A percentile compares a stretch with the other conserved stretches of the same genome.
These are phyloP conservation scores for Kwoniella shivajii DNA, from an alignment of 1,284 basidiomycete genomes.

Conservation along the genomic window DNA sequence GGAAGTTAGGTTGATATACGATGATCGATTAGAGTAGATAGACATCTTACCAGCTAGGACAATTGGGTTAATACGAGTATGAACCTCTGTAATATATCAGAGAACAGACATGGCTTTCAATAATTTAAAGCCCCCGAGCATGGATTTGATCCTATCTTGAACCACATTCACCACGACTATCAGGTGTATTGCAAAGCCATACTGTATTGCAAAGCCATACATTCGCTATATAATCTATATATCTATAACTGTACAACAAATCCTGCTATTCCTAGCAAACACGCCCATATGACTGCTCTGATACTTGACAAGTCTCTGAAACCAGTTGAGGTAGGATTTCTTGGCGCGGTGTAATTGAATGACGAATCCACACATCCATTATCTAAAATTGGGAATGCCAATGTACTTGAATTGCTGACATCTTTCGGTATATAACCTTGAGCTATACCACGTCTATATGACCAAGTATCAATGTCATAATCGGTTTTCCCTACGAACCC, in stretches of 20 bases:
- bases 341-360: constrained; percentile 40
- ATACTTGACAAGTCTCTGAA: too few relatives aligned
- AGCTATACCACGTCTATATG: constrained; percentile 22
- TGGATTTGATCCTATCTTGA: too few relatives aligned
- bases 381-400: constrained; percentile 34
- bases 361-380: constrained; percentile 43
- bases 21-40: constrained; percentile 29
- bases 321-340: constrained; percentile 10
- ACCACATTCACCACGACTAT: too few relatives aligned
- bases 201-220: too few relatives aligned
- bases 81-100: constrained; percentile 2
- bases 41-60: neutral
- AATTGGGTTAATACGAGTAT: neutral
- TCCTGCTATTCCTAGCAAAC: too few relatives aligned
- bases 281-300: too few relatives aligned
- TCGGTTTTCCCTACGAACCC: constrained; percentile 31
- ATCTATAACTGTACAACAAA: too few relatives aligned
- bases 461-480: constrained; percentile 42
- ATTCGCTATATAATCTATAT: too few relatives aligned
- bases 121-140: too few relatives aligned
- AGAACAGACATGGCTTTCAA: too few relatives aligned
- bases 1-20: constrained; percentile 34
- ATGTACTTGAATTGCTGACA: constrained; percentile 37
- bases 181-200: too few relatives aligned
- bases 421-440: constrained; percentile 43